Conservation (phyloP, 768 basidiomycete species). For the Grammothele lineata region DNA sequence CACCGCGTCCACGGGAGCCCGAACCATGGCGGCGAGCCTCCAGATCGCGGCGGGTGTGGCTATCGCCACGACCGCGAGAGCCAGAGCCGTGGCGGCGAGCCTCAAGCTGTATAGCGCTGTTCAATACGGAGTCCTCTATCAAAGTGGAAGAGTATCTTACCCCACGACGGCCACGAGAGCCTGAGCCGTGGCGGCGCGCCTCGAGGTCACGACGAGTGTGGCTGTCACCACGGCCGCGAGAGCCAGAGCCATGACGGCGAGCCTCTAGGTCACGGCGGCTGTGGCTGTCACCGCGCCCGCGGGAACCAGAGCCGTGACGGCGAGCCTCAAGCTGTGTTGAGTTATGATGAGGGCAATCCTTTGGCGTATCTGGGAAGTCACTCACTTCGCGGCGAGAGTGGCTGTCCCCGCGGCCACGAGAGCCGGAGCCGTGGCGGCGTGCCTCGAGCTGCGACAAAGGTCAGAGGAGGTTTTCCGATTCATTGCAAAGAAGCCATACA, state of each 20-base stretch:
- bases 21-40: constrained; percentile 4
- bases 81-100: constrained; percentile 10
- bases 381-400: constrained; percentile 4
- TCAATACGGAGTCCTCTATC: background rate
- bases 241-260: too few species aligned
- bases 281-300: constrained; percentile 3
- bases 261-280: background rate
- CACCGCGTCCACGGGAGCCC: constrained; percentile 2
- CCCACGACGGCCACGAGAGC: constrained; percentile 1
- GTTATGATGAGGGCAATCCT: too few species aligned
- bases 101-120: background rate
- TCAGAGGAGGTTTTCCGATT: too few species aligned
- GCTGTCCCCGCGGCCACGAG: constrained; percentile 2
- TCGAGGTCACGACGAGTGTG: background rate
- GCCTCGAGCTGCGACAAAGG: constrained; percentile 1
- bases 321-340: constrained; percentile 4
- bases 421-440: background rate
- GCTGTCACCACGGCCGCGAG: background rate
- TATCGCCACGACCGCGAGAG: constrained; percentile 1
- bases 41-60: constrained; percentile 4
- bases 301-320: constrained; percentile 4
- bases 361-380: too few species aligned
- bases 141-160: background rate
- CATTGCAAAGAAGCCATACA: background rate
- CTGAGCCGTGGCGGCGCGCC: constrained; percentile 6